Evolutionary conservation across 176 grass and related monocot genomes (phyloP), one percentile per base, ranked within the genome.

Genomic region (Coix lacrymajobi): DNA sequence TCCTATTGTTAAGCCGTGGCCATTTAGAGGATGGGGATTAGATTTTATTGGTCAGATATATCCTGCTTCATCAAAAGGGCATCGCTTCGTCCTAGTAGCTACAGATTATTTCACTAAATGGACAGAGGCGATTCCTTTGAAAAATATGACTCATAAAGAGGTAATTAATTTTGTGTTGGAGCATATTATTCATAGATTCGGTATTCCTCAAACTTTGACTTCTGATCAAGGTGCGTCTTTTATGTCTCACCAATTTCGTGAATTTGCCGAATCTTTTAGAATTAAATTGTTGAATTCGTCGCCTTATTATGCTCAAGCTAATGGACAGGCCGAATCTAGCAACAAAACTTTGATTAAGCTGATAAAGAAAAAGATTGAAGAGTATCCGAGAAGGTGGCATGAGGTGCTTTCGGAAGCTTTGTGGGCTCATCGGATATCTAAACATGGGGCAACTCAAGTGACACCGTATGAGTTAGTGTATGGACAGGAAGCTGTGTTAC

Each of bases 401-500:
- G 77, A 79, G 4, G 60, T 79, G 1, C 61, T 66, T 54, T 80
- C 30, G 17, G 78, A 80, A 52, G 78, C 78, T 34, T 68, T 80
- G 36, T 79, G 77, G 77, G 77, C 77, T 79, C 62, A 79, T 79
- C 61, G 61, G 41, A 79, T 79, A 32, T 45, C 77, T 51, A 67
- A 52, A 6, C 77, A 79, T 67, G 77, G 44, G 5, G 44, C 44
- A 45, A 45, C 44, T 15, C 44, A 45, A 15, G 44, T 45, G 44
- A 45, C 44, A 45, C 44, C 44, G 0, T 45, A 15, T 45, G 44
- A 45, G 13, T 45, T 45, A 45, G 44, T 45, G 14, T 45, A 45
- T 45, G 44, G 44, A 15, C 44, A 45, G 44, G 44, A n/a, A n/a
- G n/a, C n/a, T n/a, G n/a, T n/a, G 40, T 10, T 41, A 11, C 40